Percentiles rank a stretch among this genome's conserved stretches.
Evolutionary conservation across 2,329 filamentous ascomycete genomes (phyloP).

Genomic region (Neoscytalidium dimidiatum): DNA sequence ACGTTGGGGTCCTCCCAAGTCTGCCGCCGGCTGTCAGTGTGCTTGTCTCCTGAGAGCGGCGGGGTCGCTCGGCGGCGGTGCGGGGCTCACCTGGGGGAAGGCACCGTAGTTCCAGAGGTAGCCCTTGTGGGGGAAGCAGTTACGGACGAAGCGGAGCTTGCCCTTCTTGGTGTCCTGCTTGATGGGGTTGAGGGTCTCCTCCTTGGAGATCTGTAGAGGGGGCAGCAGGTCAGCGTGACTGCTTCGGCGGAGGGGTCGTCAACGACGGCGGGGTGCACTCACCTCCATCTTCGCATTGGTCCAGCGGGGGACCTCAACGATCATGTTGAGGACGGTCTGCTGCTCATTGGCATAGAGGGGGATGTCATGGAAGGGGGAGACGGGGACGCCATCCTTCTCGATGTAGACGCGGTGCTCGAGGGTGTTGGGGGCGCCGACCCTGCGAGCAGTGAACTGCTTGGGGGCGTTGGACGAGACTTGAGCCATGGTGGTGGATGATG

Average conservation of each 20-base stretch:
- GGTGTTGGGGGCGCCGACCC: slow-evolving; percentile 87
- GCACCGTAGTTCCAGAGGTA: slow-evolving; percentile 99
- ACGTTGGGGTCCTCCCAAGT: slow-evolving; percentile 99
- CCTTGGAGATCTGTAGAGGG: slow-evolving; percentile 88
- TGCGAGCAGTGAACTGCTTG: slow-evolving; percentile 71
- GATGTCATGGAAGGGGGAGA: slow-evolving; percentile 98
- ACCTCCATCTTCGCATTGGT: slow-evolving; percentile 99
- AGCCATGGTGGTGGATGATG: slow-evolving; percentile 28
- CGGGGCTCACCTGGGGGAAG: slow-evolving; percentile 81
- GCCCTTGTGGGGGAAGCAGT: slow-evolving; percentile 99
- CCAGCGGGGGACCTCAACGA: slow-evolving; percentile 99
- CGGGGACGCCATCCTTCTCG: slow-evolving; percentile 91
- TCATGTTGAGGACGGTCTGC: slow-evolving; percentile 97
- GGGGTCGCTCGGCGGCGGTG: slow-evolving; percentile 21
- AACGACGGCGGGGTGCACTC: slow-evolving; percentile 40
- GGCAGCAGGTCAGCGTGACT: not conserved
- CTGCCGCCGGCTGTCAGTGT: slow-evolving; percentile 51
- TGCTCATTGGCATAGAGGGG: slow-evolving; percentile 96
- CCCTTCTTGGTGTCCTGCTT: slow-evolving; percentile 99
- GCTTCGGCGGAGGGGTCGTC: slow-evolving; percentile 20
- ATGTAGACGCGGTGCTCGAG: slow-evolving; percentile 97
- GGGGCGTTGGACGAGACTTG: slow-evolving; percentile 53
- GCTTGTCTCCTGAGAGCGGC: slow-evolving; percentile 22
- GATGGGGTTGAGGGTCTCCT: slow-evolving; percentile 97
- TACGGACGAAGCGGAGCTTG: slow-evolving; percentile 98